A percentile compares a stretch with the other conserved stretches of the same genome.
Conservation (phyloP, 1,284 basidiomycete genomes). For the Meira nashicola region DNA sequence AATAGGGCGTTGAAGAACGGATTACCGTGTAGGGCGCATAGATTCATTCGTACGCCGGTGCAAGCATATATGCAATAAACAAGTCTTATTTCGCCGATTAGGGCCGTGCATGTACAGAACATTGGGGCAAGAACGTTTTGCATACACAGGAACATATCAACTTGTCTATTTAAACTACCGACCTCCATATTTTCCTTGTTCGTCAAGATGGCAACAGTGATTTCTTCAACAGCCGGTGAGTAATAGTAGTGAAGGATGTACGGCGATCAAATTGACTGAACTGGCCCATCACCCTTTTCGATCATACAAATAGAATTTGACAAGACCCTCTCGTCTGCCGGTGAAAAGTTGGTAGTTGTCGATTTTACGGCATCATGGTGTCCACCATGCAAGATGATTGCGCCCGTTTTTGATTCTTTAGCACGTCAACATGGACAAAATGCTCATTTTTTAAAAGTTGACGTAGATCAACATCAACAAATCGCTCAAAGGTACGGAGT, state of each 20-base stretch:
- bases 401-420: slow-evolving; percentile 15
- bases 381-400: slow-evolving; percentile 18
- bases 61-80: too few species aligned
- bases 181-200: too few species aligned
- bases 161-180: too few species aligned
- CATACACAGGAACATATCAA: too few species aligned
- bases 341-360: slow-evolving; percentile 20
- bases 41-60: too few species aligned
- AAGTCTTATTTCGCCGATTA: too few species aligned
- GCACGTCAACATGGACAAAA: slow-evolving; percentile 6
- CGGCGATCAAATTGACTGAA: background rate
- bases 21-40: too few species aligned
- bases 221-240: slow-evolving; percentile 1
- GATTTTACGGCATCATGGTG: slow-evolving; percentile 23
- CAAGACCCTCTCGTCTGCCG: slow-evolving; percentile 12
- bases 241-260: background rate
- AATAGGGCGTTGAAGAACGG: too few species aligned
- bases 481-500: slow-evolving; percentile 16
- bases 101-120: too few species aligned
- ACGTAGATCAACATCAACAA: slow-evolving; percentile 14
- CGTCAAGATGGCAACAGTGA: background rate
- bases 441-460: slow-evolving; percentile 21
- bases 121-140: too few species aligned
- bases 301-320: slow-evolving; percentile 19
- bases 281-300: background rate